A percentile compares a stretch with the other conserved stretches of the same genome.
Conservation (phyloP, 352 stramenopile genomes). For the Phytophthora sansomeana region DNA sequence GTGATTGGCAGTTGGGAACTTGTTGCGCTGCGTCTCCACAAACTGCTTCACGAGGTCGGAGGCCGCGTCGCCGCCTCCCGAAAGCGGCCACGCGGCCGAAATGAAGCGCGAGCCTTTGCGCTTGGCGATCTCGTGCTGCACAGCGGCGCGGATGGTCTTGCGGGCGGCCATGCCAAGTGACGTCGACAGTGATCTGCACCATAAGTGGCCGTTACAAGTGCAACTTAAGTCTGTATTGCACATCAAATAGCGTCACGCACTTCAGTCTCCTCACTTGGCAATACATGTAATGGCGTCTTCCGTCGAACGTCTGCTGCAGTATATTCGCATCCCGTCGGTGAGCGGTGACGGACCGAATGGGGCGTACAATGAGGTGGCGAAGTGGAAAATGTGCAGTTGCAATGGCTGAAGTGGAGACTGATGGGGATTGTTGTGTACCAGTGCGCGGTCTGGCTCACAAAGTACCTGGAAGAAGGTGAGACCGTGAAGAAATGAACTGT, state of each 20-base stretch:
- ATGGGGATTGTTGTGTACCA: slow-evolving; percentile 18
- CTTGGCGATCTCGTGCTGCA: slow-evolving; percentile 84
- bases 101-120: slow-evolving; percentile 88
- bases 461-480: slow-evolving; percentile 60
- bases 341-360: slow-evolving; percentile 76
- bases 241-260: no score
- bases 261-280: no score
- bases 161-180: slow-evolving; percentile 29
- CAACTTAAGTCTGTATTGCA: slow-evolving; percentile 15
- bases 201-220: slow-evolving; percentile 15
- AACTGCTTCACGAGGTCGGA: slow-evolving; percentile 54
- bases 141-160: slow-evolving; percentile 56
- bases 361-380: slow-evolving; percentile 60
- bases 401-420: not conserved
- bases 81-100: slow-evolving; percentile 63
- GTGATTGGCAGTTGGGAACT: slow-evolving; percentile 69
- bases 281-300: no score
- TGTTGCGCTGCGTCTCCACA: slow-evolving; percentile 50
- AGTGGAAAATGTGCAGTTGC: not conserved
- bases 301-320: slow-evolving; percentile 73
- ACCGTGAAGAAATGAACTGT: not conserved
- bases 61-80: slow-evolving; percentile 26
- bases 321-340: slow-evolving; percentile 81
- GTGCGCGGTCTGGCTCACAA: slow-evolving; percentile 70
- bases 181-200: slow-evolving; percentile 16